These are phyloP conservation scores for Chaetomium tenue DNA, from an alignment of 495 filamentous ascomycete species.

Conservation along the genomic window DNA sequence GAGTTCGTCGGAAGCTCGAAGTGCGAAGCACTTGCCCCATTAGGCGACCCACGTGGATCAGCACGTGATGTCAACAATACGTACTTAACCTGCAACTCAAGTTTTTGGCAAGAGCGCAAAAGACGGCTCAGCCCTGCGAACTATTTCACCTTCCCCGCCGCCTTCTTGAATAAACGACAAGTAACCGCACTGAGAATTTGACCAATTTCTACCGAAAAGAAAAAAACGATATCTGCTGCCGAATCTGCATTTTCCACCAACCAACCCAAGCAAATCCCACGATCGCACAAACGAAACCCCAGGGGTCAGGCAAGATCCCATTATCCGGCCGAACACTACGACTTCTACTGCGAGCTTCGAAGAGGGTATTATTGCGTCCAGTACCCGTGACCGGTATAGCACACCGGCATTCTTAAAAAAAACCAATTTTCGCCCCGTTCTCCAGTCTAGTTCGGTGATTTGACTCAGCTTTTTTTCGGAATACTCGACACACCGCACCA, in stretches of 20 bases:
- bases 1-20: too few species aligned
- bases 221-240: not conserved
- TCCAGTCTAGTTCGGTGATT: not conserved
- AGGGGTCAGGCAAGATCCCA: not conserved
- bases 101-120: constrained; percentile 15
- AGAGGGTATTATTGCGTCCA: not conserved
- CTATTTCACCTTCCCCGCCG: constrained; percentile 12
- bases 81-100: constrained; percentile 6
- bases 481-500: not conserved
- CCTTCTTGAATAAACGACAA: constrained; percentile 7
- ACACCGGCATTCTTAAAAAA: not conserved
- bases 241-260: not conserved
- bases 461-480: not conserved
- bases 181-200: not conserved
- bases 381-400: constrained; percentile 9
- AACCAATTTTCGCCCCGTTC: not conserved
- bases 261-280: not conserved
- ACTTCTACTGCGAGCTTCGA: not conserved
- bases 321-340: not conserved
- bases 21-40: not conserved
- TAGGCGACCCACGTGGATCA: not conserved
- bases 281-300: not conserved
- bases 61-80: constrained; percentile 15
- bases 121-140: constrained; percentile 18
- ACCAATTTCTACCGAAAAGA: not conserved